Evolutionary conservation across 805 yeast genomes (phyloP).

Genomic region (Cyberlindnera mrakii): DNA sequence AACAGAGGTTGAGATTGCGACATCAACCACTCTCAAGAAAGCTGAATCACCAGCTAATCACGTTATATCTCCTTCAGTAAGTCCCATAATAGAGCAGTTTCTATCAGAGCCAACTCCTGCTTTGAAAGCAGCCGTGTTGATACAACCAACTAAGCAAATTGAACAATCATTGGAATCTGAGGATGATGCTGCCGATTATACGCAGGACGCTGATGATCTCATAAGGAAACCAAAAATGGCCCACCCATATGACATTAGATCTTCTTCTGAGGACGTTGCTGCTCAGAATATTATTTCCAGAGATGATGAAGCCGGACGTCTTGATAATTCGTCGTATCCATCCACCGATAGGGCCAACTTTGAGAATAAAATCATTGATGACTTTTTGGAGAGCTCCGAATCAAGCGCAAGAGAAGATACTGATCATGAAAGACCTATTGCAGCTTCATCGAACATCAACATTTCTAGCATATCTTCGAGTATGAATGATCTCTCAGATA

Average conservation of each 20-base stretch:
- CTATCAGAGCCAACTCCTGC: background rate
- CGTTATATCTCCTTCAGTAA: no score
- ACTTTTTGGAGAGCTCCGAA: constrained; percentile 12
- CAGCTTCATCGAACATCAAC: constrained; percentile 24
- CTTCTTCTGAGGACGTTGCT: constrained; percentile 10
- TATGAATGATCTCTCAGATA: constrained; percentile 15
- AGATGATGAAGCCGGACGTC: background rate
- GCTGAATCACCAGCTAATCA: no score
- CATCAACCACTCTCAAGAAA: no score
- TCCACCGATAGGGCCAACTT: constrained; percentile 19
- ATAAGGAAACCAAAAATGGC: background rate
- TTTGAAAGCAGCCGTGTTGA: background rate
- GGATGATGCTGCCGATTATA: background rate
- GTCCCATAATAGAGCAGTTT: no score
- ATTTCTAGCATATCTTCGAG: constrained; percentile 19
- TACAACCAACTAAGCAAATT: no score
- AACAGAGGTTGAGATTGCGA: no score
- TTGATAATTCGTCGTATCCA: constrained; percentile 10
- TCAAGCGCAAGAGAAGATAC: constrained; percentile 4
- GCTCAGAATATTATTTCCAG: constrained; percentile 5
- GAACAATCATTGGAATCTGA: background rate
- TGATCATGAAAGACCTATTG: constrained; percentile 22
- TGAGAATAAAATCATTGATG: constrained; percentile 22
- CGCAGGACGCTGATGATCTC: background rate
- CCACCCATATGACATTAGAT: background rate